phyloP scores from a whole-genome alignment of 371 early-diverging fungal genomes.

The Cladochytrium tenue region DNA sequence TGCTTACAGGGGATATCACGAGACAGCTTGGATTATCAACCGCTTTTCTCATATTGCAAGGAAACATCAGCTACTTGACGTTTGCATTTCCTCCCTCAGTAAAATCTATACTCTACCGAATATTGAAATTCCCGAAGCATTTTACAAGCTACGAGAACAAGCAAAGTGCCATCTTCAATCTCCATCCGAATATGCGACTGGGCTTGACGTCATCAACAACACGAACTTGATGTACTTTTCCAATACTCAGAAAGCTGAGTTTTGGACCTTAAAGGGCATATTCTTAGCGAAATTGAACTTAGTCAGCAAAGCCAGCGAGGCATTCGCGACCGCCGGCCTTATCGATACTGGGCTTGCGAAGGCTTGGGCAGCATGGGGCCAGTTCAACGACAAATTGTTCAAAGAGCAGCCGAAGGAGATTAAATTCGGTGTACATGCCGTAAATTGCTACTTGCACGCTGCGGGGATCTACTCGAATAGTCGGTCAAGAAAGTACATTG shows the following conservation, averaged over 20 bases:
- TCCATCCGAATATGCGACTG: constrained; percentile 82
- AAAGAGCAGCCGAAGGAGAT: constrained; percentile 78
- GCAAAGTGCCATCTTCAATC: constrained; percentile 95
- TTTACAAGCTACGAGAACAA: constrained; percentile 93
- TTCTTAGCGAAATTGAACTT: constrained; percentile 87
- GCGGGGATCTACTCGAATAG: constrained; percentile 84
- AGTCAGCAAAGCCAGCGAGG: constrained; percentile 87
- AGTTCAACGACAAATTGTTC: constrained; percentile 90
- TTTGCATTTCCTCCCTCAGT: constrained; percentile 88
- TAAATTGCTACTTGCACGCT: constrained; percentile 96
- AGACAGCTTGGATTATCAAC: constrained; percentile 99
- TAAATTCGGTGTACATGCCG: constrained; percentile 85
- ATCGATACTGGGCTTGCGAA: constrained; percentile 85
- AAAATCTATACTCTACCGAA: constrained; percentile 98
- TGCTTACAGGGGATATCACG: constrained; percentile 97
- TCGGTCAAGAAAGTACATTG: constrained; percentile 85
- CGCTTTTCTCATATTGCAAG: constrained; percentile 98
- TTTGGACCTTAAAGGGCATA: constrained; percentile 92
- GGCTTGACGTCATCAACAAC: constrained; percentile 97
- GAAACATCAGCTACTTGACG: constrained; percentile 91
- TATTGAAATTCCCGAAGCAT: constrained; percentile 97
- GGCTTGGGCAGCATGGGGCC: constrained; percentile 98
- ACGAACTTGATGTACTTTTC: constrained; percentile 97
- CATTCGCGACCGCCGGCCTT: constrained; percentile 92
- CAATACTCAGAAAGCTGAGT: constrained; percentile 94